These are phyloP conservation scores for Oryza nivara DNA, from an alignment of 176 grass and related monocot genomes.

Conservation along the genomic window DNA sequence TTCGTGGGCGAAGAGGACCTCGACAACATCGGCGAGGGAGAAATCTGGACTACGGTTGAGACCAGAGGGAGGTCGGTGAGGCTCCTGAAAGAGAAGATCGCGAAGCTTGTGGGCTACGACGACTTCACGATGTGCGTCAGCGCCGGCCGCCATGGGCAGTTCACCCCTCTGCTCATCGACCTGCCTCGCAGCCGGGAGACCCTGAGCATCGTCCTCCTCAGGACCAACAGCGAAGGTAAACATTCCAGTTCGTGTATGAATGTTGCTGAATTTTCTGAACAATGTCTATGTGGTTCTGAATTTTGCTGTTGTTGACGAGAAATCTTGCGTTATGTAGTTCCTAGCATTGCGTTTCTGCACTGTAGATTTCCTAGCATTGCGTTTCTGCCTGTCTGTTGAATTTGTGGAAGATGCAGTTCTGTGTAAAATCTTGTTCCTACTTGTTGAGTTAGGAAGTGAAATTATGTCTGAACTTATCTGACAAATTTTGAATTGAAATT, in stretches of 20 bases:
- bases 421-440: no score
- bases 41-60: no score
- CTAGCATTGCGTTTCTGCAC: no score
- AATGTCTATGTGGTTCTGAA: neutral
- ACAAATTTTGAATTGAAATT: no score
- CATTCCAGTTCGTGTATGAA: neutral
- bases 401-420: no score
- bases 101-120: neutral
- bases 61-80: conserved; percentile 15
- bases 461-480: no score
- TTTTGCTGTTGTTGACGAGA: neutral
- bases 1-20: no score
- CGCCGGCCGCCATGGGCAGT: conserved; percentile 5
- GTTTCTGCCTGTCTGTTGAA: no score
- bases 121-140: conserved; percentile 25
- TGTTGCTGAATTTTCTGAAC: neutral
- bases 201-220: neutral
- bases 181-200: conserved; percentile 33
- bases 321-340: no score
- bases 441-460: no score
- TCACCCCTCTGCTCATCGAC: conserved; percentile 24
- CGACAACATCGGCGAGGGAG: no score
- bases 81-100: neutral
- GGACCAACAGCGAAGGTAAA: neutral
- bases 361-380: no score